Conservation (phyloP, 2,329 filamentous ascomycete species). For the Aspergillus awamori region DNA sequence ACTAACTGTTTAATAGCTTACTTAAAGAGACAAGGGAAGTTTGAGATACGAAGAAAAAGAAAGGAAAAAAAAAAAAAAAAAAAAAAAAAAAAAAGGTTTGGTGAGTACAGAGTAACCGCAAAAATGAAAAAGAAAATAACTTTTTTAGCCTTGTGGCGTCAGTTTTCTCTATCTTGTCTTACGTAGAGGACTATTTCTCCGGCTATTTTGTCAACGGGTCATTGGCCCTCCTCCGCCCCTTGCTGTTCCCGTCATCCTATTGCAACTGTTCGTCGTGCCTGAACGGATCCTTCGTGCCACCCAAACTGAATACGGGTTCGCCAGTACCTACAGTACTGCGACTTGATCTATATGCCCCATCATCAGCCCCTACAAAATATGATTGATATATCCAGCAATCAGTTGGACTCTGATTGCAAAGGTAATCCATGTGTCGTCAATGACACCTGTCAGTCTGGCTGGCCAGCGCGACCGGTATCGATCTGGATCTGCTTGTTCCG, state of each 20-base stretch:
- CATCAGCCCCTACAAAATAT: background rate
- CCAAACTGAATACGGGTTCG: background rate
- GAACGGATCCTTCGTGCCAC: constrained; percentile 1
- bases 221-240: constrained; percentile 2
- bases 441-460: constrained; percentile 8
- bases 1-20: too few species aligned
- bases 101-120: too few species aligned
- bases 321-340: background rate
- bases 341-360: background rate
- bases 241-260: background rate
- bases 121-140: background rate
- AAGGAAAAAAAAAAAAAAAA: background rate
- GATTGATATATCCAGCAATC: background rate
- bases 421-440: background rate
- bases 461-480: constrained; percentile 3
- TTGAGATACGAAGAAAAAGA: background rate
- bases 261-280: background rate
- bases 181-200: constrained; percentile 22
- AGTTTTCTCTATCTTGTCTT: constrained; percentile 8
- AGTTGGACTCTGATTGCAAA: background rate
- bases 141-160: background rate
- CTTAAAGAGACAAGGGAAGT: too few species aligned
- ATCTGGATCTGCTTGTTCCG: constrained; percentile 5
- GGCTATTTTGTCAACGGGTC: constrained; percentile 13
- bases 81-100: background rate